These are phyloP conservation scores for Massarina eburnea DNA, from an alignment of 2,329 filamentous ascomycete genomes.

Conservation along the genomic window DNA sequence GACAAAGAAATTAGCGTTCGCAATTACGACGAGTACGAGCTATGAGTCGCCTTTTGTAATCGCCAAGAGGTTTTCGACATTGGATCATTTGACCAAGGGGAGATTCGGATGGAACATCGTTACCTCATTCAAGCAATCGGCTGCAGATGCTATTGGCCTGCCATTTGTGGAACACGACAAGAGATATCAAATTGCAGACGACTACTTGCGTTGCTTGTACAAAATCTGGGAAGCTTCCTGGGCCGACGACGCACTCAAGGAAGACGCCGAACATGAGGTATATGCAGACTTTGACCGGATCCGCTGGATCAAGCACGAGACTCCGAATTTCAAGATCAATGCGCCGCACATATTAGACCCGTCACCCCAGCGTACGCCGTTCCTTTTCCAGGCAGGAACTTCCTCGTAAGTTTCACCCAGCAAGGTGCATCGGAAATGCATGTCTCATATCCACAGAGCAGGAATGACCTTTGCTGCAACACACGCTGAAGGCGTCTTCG, in stretches of 20 bases:
- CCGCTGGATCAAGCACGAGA: constrained; percentile 64
- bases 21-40: constrained; percentile 66
- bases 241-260: constrained; percentile 64
- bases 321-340: constrained; percentile 64
- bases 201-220: constrained; percentile 69
- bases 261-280: constrained; percentile 55
- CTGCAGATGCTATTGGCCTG: constrained; percentile 62
- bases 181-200: constrained; percentile 66
- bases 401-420: too few species aligned
- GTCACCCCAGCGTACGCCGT: constrained; percentile 66
- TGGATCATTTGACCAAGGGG: constrained; percentile 67
- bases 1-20: constrained; percentile 64
- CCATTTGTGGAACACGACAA: constrained; percentile 65
- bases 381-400: constrained; percentile 69
- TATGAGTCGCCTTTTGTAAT: constrained; percentile 70
- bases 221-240: constrained; percentile 68
- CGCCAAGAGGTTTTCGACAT: constrained; percentile 62
- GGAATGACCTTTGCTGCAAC: constrained; percentile 66
- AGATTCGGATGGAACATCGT: constrained; percentile 55
- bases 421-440: too few species aligned
- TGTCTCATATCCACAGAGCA: constrained; percentile 40
- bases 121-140: constrained; percentile 66
- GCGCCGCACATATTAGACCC: constrained; percentile 68
- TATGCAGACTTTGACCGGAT: constrained; percentile 60
- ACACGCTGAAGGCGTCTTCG: constrained; percentile 70